Conservation (phyloP, 495 filamentous ascomycete species). For the Cercophora sp. region DNA sequence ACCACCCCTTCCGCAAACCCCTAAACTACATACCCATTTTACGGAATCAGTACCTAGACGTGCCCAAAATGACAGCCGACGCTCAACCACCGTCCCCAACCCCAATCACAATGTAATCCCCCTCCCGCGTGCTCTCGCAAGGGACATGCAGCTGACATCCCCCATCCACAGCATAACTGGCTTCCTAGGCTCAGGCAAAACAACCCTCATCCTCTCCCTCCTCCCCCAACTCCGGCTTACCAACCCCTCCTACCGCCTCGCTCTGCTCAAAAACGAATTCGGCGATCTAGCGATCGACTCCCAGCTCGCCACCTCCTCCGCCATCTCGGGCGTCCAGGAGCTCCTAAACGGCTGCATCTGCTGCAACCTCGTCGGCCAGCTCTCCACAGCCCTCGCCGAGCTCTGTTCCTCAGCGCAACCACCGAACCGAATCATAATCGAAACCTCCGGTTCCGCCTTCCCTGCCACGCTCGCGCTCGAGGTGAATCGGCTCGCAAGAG, state of each 20-base stretch:
- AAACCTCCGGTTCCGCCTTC: slow-evolving; percentile 85
- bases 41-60: too few relatives aligned
- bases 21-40: too few relatives aligned
- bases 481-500: slow-evolving; percentile 72
- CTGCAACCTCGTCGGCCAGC: slow-evolving; percentile 93
- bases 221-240: slow-evolving; percentile 72
- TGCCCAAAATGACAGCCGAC: not conserved
- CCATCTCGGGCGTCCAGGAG: slow-evolving; percentile 87
- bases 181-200: slow-evolving; percentile 92
- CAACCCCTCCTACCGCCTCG: slow-evolving; percentile 70
- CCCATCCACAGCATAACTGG: slow-evolving; percentile 94
- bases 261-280: slow-evolving; percentile 98
- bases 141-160: slow-evolving; percentile 46
- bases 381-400: slow-evolving; percentile 71
- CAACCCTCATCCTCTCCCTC: slow-evolving; percentile 84
- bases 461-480: slow-evolving; percentile 89
- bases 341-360: slow-evolving; percentile 96
- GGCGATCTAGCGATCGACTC: slow-evolving; percentile 92
- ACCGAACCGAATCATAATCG: slow-evolving; percentile 90
- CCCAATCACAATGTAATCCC: not conserved
- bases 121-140: not conserved
- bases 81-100: not conserved
- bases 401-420: slow-evolving; percentile 51
- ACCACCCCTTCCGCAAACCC: too few relatives aligned
- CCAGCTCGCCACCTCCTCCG: slow-evolving; percentile 72